These are phyloP conservation scores for Huntiella savannae DNA, from an alignment of 2,329 filamentous ascomycete species.

Conservation along the genomic window DNA sequence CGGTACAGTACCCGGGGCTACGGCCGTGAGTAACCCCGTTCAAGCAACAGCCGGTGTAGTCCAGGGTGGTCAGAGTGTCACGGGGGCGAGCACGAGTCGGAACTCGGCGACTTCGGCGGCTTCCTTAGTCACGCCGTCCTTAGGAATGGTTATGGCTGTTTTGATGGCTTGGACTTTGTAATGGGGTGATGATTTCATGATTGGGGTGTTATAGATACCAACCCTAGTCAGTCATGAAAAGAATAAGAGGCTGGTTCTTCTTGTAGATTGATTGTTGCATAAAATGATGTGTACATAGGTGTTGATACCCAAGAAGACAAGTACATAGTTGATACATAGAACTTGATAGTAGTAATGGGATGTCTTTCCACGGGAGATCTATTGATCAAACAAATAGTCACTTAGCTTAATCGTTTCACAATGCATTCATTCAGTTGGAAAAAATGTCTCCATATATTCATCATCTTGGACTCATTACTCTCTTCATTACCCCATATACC, in stretches of 20 bases:
- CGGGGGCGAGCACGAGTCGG: not conserved
- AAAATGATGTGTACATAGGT: not conserved
- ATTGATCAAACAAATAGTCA: not conserved
- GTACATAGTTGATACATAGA: no score
- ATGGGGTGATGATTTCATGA: no score
- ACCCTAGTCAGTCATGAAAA: not conserved
- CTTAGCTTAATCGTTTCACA: no score
- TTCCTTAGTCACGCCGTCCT: not conserved
- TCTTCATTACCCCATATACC: no score
- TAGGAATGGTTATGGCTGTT: not conserved
- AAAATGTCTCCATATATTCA: not conserved
- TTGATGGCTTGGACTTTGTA: not conserved
- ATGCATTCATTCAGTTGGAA: not conserved
- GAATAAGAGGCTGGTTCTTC: not conserved
- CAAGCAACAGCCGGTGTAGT: slow-evolving; percentile 27
- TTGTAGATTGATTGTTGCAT: not conserved
- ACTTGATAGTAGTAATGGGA: no score
- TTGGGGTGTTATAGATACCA: no score
- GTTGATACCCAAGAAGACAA: no score
- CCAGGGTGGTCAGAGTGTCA: slow-evolving; percentile 4
- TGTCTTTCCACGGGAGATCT: not conserved
- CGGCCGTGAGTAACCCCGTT: slow-evolving; percentile 28
- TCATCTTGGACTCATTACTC: no score
- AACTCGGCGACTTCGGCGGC: not conserved
- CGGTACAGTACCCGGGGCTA: slow-evolving; percentile 34